phyloP scores from a whole-genome alignment of 257 asterid species.

The Ligustrum vulgare region DNA sequence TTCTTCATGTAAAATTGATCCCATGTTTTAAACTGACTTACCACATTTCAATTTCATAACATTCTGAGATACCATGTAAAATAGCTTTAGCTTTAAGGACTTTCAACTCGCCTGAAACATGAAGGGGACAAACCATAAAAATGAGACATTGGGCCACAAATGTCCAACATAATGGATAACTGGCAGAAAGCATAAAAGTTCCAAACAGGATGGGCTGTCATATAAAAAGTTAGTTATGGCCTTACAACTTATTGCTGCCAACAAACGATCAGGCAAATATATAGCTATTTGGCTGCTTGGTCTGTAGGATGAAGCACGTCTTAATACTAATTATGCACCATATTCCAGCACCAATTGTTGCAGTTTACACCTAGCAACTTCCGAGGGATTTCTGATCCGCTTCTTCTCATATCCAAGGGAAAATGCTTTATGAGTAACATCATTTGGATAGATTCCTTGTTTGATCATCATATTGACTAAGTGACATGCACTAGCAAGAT shows the following conservation, averaged over 20 bases:
- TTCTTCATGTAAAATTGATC: not conserved
- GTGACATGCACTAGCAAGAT: slow-evolving; percentile 14
- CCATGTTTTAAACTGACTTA: not conserved
- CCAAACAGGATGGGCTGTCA: not conserved
- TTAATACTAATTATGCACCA: not conserved
- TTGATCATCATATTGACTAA: slow-evolving; percentile 24
- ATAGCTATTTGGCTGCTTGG: not conserved
- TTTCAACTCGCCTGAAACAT: not conserved
- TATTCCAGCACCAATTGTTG: slow-evolving; percentile 22
- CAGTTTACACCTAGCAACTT: slow-evolving; percentile 22
- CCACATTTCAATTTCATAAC: not conserved
- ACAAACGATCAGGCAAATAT: not conserved
- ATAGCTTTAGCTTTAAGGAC: not conserved
- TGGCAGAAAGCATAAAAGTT: not conserved
- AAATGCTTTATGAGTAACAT: slow-evolving; percentile 22
- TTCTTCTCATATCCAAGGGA: slow-evolving; percentile 25
- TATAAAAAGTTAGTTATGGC: not conserved
- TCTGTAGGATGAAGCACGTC: not conserved
- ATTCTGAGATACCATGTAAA: not conserved
- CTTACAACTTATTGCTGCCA: not conserved
- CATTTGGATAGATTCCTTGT: slow-evolving; percentile 25
- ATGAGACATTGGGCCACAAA: not conserved
- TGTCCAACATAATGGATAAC: not conserved
- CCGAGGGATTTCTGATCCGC: slow-evolving; percentile 15
- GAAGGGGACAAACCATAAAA: not conserved